Evolutionary conservation across 768 basidiomycete genomes (phyloP), one percentile per base, ranked within the genome.

Genomic region (Paxillus rubicundulus): DNA sequence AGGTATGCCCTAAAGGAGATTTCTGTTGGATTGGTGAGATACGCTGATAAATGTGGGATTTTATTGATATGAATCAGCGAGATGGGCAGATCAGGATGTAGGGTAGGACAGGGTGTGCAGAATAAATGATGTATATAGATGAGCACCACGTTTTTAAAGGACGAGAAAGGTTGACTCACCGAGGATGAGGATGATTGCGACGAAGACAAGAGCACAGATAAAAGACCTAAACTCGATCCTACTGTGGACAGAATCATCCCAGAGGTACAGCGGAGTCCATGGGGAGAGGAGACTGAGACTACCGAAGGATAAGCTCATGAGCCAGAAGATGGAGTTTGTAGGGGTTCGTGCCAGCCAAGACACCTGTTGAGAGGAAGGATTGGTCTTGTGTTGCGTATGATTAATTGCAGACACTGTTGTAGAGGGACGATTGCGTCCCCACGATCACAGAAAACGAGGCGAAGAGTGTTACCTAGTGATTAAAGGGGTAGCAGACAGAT

Each of bases 21-120:
- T 71, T 98, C 94, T 50, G 87, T 85, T 20, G 96, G 96, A 70
- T 98, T 98, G 32, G 93, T 92, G 67, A 95, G 82, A 76, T 93
- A 93, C 44, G 95, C 96, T 98, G 74, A 40, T 54, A 41, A 47
- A 58, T 42, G 8, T 18, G 30, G 43, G 24, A 42, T 36, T 36
- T 38, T 18, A 48, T 36, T 4, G 24, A 45, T 20, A 48, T 52
- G 28, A 57, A 20, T 28, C 24, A 14, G 12, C n/a, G 53, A 9
- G 39, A 30, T 43, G 53, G 56, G 38, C 32, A 53, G 41, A 43
- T 48, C 36, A 56, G 54, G 37, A 58, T 45, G 14, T 0, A 21
- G 33, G 7, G 52, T 10, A 36, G 7, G 24, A 33, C 1, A 33
- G 21, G 30, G 40, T 47, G 9, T 18, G 17, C 17, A 7, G 14